Conservation (phyloP, 108 stramenopile species). For the Nitzschia putrida region DNA sequence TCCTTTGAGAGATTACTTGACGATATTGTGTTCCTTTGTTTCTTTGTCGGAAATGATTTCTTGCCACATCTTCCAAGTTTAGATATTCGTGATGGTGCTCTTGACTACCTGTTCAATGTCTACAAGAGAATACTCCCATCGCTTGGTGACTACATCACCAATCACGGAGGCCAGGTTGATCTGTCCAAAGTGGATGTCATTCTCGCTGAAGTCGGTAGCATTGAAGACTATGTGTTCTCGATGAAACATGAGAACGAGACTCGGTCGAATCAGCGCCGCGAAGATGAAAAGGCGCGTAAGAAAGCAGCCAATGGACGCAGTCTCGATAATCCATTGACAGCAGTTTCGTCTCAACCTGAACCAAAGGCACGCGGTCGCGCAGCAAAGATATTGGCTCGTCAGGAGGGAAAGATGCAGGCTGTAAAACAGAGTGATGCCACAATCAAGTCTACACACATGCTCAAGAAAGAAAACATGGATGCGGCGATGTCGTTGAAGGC, state of each 20-base stretch:
- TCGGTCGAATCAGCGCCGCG: slow-evolving; percentile 59
- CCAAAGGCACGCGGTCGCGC: slow-evolving; percentile 63
- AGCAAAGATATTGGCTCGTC: slow-evolving; percentile 63
- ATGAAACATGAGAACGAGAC: slow-evolving; percentile 89
- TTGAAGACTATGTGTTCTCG: slow-evolving; percentile 95
- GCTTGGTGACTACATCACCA: slow-evolving; percentile 92
- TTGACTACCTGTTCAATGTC: slow-evolving; percentile 88
- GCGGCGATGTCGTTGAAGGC: slow-evolving; percentile 69
- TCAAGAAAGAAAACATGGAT: slow-evolving; percentile 58
- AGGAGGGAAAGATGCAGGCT: slow-evolving; percentile 27
- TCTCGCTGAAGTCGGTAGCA: slow-evolving; percentile 88
- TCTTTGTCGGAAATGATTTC: slow-evolving; percentile 96
- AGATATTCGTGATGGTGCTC: slow-evolving; percentile 92
- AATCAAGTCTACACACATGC: slow-evolving; percentile 49
- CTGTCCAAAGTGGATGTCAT: slow-evolving; percentile 91
- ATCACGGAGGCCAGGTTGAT: slow-evolving; percentile 92
- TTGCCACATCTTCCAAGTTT: slow-evolving; percentile 94
- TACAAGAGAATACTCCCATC: slow-evolving; percentile 90
- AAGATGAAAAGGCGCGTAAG: slow-evolving; percentile 43
- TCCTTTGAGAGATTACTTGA: slow-evolving; percentile 92
- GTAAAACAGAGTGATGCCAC: slow-evolving; percentile 51
- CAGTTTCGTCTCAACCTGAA: slow-evolving; percentile 28
- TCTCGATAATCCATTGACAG: slow-evolving; percentile 49
- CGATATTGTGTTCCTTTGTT: slow-evolving; percentile 98
- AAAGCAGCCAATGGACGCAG: slow-evolving; percentile 43